Conservation (phyloP, 768 basidiomycete genomes). For the Lentinula boryana region DNA sequence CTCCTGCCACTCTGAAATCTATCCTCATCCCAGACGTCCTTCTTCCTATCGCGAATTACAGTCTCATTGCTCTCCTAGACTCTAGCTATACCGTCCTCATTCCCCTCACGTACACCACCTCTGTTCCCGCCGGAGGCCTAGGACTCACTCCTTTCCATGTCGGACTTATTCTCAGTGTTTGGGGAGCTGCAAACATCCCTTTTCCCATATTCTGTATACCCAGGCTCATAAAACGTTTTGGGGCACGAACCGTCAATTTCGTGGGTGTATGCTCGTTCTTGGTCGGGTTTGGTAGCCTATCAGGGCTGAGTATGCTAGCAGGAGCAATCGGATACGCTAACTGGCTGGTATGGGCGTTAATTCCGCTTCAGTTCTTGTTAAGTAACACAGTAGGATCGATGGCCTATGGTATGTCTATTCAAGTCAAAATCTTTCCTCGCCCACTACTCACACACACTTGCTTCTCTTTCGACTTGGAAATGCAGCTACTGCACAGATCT, state of each 20-base stretch:
- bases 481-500: conserved; percentile 43
- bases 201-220: conserved; percentile 52
- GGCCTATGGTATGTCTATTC: not conserved
- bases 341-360: conserved; percentile 21
- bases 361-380: conserved; percentile 26
- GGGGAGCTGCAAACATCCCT: conserved; percentile 46
- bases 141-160: conserved; percentile 45
- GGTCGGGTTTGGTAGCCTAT: conserved; percentile 14
- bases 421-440: not conserved
- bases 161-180: conserved; percentile 39
- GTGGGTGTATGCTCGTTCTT: conserved; percentile 21
- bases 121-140: conserved; percentile 44
- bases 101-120: conserved; percentile 33
- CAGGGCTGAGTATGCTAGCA: conserved; percentile 16
- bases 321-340: conserved; percentile 27
- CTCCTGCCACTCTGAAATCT: not conserved
- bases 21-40: conserved; percentile 13
- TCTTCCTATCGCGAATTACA: conserved; percentile 20
- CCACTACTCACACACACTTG: not conserved
- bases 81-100: conserved; percentile 20
- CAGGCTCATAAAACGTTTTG: conserved; percentile 43
- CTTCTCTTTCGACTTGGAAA: not conserved
- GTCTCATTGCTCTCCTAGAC: conserved; percentile 22
- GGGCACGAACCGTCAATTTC: conserved; percentile 47
- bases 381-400: conserved; percentile 24